These are phyloP conservation scores for Thozetella sp. DNA, from an alignment of 495 filamentous ascomycete genomes.

Conservation along the genomic window DNA sequence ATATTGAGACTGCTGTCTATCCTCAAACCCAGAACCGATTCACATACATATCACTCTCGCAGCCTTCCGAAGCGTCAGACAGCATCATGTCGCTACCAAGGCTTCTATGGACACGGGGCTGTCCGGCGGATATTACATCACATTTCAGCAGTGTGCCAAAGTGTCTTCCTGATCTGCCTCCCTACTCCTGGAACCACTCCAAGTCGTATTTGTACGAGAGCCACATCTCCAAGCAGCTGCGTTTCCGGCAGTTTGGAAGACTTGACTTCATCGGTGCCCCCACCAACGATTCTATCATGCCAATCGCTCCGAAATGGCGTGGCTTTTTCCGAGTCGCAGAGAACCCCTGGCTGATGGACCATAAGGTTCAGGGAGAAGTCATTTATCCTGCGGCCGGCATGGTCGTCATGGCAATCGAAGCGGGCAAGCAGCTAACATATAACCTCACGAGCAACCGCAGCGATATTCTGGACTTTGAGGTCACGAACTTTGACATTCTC, in stretches of 20 bases:
- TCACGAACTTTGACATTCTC: conserved; percentile 18
- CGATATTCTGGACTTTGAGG: conserved; percentile 10
- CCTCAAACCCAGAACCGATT: not conserved
- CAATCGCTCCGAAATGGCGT: conserved; percentile 25
- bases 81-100: conserved; percentile 29
- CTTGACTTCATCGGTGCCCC: not conserved
- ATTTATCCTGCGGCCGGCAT: conserved; percentile 52
- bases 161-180: conserved; percentile 31
- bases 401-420: conserved; percentile 51
- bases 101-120: conserved; percentile 2
- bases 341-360: conserved; percentile 49
- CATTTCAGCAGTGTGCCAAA: conserved; percentile 9
- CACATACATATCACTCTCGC: conserved; percentile 15
- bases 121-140: conserved; percentile 2
- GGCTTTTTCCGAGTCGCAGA: conserved; percentile 31
- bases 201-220: conserved; percentile 41
- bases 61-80: conserved; percentile 24
- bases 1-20: conserved; percentile 31
- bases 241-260: conserved; percentile 17
- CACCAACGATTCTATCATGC: conserved; percentile 1
- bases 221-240: conserved; percentile 1
- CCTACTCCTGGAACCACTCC: conserved; percentile 45
- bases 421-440: conserved; percentile 37
- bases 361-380: conserved; percentile 34
- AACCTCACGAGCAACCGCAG: not conserved